Evolutionary conservation across 495 filamentous ascomycete species (phyloP).

Genomic region (Stereocaulon alpinum): DNA sequence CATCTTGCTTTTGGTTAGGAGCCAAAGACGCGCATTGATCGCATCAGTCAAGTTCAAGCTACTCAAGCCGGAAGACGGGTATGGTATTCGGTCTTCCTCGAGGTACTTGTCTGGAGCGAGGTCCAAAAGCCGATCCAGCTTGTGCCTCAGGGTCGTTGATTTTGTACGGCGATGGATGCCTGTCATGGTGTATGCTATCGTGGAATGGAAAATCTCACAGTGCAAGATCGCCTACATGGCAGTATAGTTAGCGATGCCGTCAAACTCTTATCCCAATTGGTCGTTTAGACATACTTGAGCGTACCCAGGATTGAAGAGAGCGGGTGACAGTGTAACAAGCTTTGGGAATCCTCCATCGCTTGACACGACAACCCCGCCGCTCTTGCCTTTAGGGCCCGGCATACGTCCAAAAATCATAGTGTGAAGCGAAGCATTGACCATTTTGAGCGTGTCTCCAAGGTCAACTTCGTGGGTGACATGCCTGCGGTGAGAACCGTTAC

Average conservation of each 20-base stretch:
- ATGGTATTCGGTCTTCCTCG: neutral
- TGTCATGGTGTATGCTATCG: constrained; percentile 20
- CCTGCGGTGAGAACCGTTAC: neutral
- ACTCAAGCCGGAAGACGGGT: neutral
- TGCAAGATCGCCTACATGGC: constrained; percentile 31
- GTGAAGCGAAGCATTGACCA: constrained; percentile 27
- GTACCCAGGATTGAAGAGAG: constrained; percentile 31
- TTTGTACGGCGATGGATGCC: constrained; percentile 4
- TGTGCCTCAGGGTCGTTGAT: neutral
- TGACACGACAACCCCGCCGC: constrained; percentile 3
- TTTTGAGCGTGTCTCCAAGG: neutral
- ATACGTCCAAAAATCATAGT: constrained; percentile 20
- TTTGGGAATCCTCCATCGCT: constrained; percentile 13
- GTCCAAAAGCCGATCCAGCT: neutral
- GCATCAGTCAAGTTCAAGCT: neutral
- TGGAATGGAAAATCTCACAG: constrained; percentile 28
- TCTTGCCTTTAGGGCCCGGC: neutral
- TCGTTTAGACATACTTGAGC: constrained; percentile 24
- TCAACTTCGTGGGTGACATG: constrained; percentile 5
- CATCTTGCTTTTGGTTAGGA: neutral
- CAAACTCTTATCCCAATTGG: no score
- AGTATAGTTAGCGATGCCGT: neutral
- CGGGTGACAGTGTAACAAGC: constrained; percentile 28
- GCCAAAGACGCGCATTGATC: constrained; percentile 5
- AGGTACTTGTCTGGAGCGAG: neutral